Base-by-base conservation (phyloP, 2,329 filamentous ascomycete species). In the Sarocladium strictum region DNA sequence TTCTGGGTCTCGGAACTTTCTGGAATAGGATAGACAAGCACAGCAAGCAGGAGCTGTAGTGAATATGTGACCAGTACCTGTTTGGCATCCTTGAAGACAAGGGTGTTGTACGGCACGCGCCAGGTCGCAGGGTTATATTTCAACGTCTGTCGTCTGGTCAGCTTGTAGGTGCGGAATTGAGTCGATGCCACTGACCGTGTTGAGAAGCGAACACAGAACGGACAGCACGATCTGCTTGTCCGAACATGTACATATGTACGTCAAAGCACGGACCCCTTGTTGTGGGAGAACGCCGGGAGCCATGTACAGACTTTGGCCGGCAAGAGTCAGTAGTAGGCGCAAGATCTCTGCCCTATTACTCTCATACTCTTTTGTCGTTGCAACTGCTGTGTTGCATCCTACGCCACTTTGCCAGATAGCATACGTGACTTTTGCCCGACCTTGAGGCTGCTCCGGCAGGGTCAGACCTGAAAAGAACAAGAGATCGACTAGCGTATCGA, bases 351-450 rank as follows among this genome's bases (percentile, higher is more conserved):
- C 91, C 56, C 94, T 84, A 69, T 97, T 97, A 72, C 81, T 95
- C 73, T 99, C 94, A 56, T 90, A 87, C 63, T 97, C 92, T 68
- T 90, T 96, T 53, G 86, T 97, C 3, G 91, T 93, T 10, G 86
- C 86, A 62, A 95, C 85, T 4, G 91, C 84, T 15, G 88, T 89
- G 69, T 96, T 96, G 75, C 93, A 97, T 14, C 94, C 94, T 27
- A 99, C 93, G 49, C 94, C 94, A 65, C 90, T 97, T 73, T 97
- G 91, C 94, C 94, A 99, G 67, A 99, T 97, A 54, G 90, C 87
- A 71, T 94, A 96, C 7, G 87, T 88, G 55, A 97, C 88, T 68
- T 94, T 95, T 58, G 81, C 80, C 65, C 87, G 90, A 54, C 83
- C 83, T 55, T 84, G 79, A 14, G 84, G 78, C 40, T 88, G 81